Base-by-base conservation (phyloP, 805 yeast genomes). In the Alloascoidea africana region DNA sequence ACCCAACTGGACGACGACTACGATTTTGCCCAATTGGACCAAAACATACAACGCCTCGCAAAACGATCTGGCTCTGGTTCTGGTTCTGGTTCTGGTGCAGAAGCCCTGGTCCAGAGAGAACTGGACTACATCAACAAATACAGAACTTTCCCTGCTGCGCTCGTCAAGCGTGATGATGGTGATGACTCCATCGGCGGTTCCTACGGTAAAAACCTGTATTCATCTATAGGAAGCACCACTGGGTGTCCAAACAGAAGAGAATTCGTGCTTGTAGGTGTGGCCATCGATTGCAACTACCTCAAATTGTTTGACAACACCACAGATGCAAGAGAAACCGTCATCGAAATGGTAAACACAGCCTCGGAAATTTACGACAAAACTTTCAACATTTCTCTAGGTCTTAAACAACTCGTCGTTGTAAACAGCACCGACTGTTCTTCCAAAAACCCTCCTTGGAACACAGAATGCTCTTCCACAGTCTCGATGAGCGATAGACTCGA, bases 191-290 rank as follows among this genome's bases (percentile, higher is more conserved):
- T 19, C 15, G 18, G 13, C 17, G 6, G 36, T 8, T 34, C 36
- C 5, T 34, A 47, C 6, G 53, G 52, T 4, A 35, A 39, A 5
- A 45, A 47, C 35, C 44, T 54, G 15, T 36, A 38, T 17, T 27
- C 39, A 16, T 39, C 49, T 3, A 42, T 56, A 35, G 60, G 60
- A 16, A 42, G 50, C 42, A 46, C 51, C 11, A 18, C 41, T 4
- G 61, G 61, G 4, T 56, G 61, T 36, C 57, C 60, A 11, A 37
- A 40, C 11, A 43, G 45, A 2, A 40, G 52, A n/a, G 37, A 50
- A 39, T 46, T 55, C 11, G 57, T 62, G 1, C 45, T 54, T 17
- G 46, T 58, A n/a, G 64, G 63, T 1, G 41, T 56, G 3, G 61
- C 54, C 13, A 60, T 51, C 2, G 64, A 59, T 44, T 56, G 59